A percentile compares a stretch with the other conserved stretches of the same genome.
Conservation (phyloP, 176 grass and related monocot species). For the Microstegium vimineum region DNA sequence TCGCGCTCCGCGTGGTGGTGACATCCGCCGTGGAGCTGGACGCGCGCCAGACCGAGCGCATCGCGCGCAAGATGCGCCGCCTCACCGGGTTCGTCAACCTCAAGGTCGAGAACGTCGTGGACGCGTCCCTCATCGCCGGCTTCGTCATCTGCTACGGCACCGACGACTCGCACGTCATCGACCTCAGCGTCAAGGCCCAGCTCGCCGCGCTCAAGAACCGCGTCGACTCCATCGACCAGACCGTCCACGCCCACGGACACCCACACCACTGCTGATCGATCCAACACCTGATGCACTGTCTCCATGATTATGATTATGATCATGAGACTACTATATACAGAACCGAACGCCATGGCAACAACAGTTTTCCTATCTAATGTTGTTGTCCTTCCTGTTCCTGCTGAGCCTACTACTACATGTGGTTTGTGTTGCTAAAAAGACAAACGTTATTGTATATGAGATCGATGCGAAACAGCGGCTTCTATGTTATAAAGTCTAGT, state of each 20-base stretch:
- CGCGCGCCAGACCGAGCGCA: conserved; percentile 66
- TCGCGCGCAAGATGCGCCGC: conserved; percentile 84
- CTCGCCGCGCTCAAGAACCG: conserved; percentile 67
- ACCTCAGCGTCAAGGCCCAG: conserved; percentile 81
- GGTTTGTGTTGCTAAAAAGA: neutral
- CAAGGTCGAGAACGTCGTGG: conserved; percentile 62
- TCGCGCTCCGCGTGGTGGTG: conserved; percentile 62
- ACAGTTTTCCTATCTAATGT: conserved; percentile 50
- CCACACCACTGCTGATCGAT: neutral
- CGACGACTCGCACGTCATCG: conserved; percentile 69
- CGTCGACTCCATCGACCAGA: conserved; percentile 63
- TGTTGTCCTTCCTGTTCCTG: conserved; percentile 29
- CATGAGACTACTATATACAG: neutral
- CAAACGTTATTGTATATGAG: neutral
- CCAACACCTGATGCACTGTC: too few species aligned
- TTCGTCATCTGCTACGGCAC: conserved; percentile 81
- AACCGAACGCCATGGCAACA: conserved; percentile 11
- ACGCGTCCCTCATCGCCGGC: conserved; percentile 76
- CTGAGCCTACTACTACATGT: neutral
- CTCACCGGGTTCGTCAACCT: conserved; percentile 78
- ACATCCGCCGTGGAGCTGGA: conserved; percentile 78
- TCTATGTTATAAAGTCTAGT: neutral
- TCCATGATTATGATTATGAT: neutral
- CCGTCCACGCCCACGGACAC: conserved; percentile 8
- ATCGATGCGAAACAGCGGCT: neutral